Evolutionary conservation across 352 stramenopile species (phyloP).

Genomic region (Phytopythium mirpurense): DNA sequence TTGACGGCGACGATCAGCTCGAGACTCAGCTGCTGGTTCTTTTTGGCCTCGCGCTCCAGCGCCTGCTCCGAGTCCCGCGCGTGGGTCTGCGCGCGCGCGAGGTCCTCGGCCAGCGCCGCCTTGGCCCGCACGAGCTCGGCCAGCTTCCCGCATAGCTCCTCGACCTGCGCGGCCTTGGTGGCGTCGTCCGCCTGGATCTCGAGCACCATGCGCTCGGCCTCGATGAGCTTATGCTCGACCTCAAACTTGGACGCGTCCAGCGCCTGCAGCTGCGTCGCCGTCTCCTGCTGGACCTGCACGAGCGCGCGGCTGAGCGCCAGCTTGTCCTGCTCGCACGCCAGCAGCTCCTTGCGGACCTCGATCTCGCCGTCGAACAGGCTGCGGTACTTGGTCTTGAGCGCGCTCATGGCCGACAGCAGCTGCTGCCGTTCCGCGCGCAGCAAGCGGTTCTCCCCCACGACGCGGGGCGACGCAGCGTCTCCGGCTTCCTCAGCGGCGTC

Average conservation of each 20-base stretch:
- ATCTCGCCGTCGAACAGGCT: constrained; percentile 60
- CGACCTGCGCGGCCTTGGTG: constrained; percentile 46
- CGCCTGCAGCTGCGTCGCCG: constrained; percentile 29
- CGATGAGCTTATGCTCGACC: constrained; percentile 50
- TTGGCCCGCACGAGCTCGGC: constrained; percentile 49
- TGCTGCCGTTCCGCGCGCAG: constrained; percentile 52
- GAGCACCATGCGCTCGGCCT: constrained; percentile 54
- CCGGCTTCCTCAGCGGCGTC: constrained; percentile 19
- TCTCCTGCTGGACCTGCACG: constrained; percentile 58
- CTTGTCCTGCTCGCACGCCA: constrained; percentile 64
- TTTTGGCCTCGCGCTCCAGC: constrained; percentile 34
- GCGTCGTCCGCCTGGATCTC: constrained; percentile 57
- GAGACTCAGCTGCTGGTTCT: constrained; percentile 65
- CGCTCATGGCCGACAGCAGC: constrained; percentile 24
- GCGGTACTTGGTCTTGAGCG: constrained; percentile 55
- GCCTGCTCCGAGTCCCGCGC: constrained; percentile 21
- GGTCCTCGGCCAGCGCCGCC: constrained; percentile 20
- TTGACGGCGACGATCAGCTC: constrained; percentile 66
- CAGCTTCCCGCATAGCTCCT: constrained; percentile 54
- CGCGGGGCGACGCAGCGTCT: constrained; percentile 25
- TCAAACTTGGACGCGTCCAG: constrained; percentile 61
- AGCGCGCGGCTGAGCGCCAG: constrained; percentile 61
- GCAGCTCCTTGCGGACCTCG: constrained; percentile 46
- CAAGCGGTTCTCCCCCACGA: constrained; percentile 34
- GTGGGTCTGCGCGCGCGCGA: constrained; percentile 32